These are phyloP conservation scores for Calonectria fujianensis DNA, from an alignment of 2,329 filamentous ascomycete species.

Conservation along the genomic window DNA sequence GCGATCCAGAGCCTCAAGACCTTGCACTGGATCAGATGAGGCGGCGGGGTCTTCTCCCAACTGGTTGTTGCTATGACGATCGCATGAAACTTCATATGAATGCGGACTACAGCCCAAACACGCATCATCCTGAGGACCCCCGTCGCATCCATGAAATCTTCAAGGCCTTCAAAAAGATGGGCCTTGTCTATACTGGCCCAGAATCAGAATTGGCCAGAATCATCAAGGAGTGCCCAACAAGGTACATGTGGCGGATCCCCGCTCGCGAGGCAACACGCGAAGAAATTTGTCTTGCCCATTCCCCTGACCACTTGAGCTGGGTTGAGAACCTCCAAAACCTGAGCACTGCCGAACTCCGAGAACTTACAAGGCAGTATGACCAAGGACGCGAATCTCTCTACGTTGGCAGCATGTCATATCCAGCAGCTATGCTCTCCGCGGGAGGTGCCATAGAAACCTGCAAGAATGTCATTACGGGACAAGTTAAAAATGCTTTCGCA, in stretches of 20 bases:
- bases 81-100: constrained; percentile 98
- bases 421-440: constrained; percentile 87
- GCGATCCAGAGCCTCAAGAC: constrained; percentile 60
- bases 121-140: constrained; percentile 96
- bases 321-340: constrained; percentile 76
- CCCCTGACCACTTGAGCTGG: constrained; percentile 85
- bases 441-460: constrained; percentile 98
- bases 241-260: constrained; percentile 84
- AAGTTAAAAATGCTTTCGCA: constrained; percentile 95
- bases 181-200: constrained; percentile 80
- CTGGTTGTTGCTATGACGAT: constrained; percentile 91
- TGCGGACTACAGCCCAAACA: constrained; percentile 81
- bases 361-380: constrained; percentile 77
- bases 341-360: constrained; percentile 79
- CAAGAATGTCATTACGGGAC: constrained; percentile 87
- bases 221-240: constrained; percentile 72
- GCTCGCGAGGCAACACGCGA: constrained; percentile 85
- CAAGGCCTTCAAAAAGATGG: constrained; percentile 88
- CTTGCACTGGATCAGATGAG: constrained; percentile 62
- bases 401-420: constrained; percentile 87
- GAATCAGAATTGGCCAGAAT: constrained; percentile 73
- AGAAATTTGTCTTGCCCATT: constrained; percentile 89
- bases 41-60: constrained; percentile 75
- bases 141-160: constrained; percentile 95
- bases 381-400: constrained; percentile 85